Evolutionary conservation across 2,329 filamentous ascomycete species (phyloP), one percentile per base, ranked within the genome.

Genomic region (Sarocladium oryzae): DNA sequence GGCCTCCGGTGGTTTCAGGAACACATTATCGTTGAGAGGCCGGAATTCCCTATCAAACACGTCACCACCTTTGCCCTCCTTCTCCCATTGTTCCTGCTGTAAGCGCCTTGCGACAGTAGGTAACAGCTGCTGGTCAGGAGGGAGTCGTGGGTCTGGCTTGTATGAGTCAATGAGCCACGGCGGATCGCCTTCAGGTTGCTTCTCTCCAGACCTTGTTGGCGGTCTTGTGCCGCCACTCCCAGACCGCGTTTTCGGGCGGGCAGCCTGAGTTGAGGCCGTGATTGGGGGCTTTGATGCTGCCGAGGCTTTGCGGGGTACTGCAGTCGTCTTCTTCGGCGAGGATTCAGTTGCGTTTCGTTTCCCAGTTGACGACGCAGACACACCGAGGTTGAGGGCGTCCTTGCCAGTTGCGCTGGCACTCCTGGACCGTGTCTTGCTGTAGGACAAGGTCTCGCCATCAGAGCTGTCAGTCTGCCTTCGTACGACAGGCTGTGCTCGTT

Each of bases 161-260:
- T 96, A 99, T 69, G 95, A 89, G 20, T 87, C 88, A 41, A 93
- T 81, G 69, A 97, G 81, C 93, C 93, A 99, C 49, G 93, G 93
- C 9, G 93, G 90, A 51, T 97, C 92, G 18, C 93, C 93, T 72
- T 97, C 93, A 1, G 91, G 91, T 37, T 84, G 81, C 63, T 89
- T 81, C 53, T 80, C 80, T 18, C 82, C 83, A 6, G 81, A 82
- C 54, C 82, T 75, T 1, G 84, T 88, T 2, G 74, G 71, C 18
- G 85, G 84, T 13, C 83, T 76, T 30, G 77, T 82, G 46, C 60
- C 70, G 64, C 60, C 71, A 56, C 64, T 68, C 13, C 79, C 80
- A 38, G 78, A 79, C 56, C 84, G 78, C 15, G 83, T 85, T 57
- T 80, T 83, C 4, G 83, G 81, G 52, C 82, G 77, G n/a, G 71